Base-by-base conservation (phyloP, 2,329 filamentous ascomycete genomes). In the Parafenestella ontariensis region DNA sequence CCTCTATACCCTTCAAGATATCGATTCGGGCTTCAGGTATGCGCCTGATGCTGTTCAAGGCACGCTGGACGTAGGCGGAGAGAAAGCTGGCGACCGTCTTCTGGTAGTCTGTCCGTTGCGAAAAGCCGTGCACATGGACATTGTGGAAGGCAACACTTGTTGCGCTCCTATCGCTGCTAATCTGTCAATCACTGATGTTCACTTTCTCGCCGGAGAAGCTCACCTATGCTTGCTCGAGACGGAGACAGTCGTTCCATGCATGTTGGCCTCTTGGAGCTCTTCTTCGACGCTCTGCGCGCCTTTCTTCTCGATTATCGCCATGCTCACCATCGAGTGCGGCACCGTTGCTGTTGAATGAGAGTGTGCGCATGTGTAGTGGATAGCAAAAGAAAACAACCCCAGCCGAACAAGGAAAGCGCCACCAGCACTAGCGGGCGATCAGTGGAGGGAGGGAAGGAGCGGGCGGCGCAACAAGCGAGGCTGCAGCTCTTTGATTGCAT, bases 1-100 rank as follows among this genome's bases (percentile, higher is more conserved):
- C 88, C 43, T 79, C 80, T 75, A 91, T 92, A 56, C 83, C 79
- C 56, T 89, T 80, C 24, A 94, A 77, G 39, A 94, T 86, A 20
- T 43, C 41, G 41, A 43, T 43, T 43, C 41, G 41, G 13, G 23
- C 41, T 20, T 43, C 41, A 13, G 41, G 41, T 17, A 10, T 18
- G 41, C 41, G 41, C 41, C 41, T 29, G n/a, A 29, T 11, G n/a
- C 18, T 31, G 24, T 29, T 28, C 5, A 43, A 17, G 15, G 23
- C 24, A 11, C 15, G 41, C 41, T 43, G 41, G 11, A 43, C n/a
- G 17, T 43, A 43, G 24, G 41, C 41, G 7, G 11, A 28, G 24
- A 43, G n/a, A 15, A 43, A 43, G 26, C 41, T 43, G 24, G 41
- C 41, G 15, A 43, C 41, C 41, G 41, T 43, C 26, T 43, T 43